Conservation (phyloP, 1,139 yeast genomes). For the Pichia sp. region DNA sequence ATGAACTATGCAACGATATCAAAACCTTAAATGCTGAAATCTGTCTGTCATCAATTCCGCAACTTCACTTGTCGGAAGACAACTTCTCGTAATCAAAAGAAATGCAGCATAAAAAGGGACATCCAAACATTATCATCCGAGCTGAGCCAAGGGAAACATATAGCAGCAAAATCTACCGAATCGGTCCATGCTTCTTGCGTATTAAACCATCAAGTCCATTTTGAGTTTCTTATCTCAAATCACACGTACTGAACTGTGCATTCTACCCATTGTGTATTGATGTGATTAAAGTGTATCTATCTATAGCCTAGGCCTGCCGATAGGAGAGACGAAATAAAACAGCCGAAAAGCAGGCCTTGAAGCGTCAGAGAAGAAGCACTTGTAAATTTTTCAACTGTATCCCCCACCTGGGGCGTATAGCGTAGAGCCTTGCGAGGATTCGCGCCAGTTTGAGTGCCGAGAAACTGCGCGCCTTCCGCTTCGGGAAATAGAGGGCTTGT, state of each 20-base stretch:
- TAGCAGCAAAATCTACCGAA: constrained; percentile 13
- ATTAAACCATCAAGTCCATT: constrained; percentile 11
- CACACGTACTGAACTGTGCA: no score
- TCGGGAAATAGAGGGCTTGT: not conserved
- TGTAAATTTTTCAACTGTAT: no score
- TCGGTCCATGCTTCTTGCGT: constrained; percentile 26
- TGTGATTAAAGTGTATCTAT: constrained; percentile 7
- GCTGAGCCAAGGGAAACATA: constrained; percentile 2
- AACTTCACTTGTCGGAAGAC: constrained; percentile 4
- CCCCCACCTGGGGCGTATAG: no score
- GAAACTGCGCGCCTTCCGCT: no score
- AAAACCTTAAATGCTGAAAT: not conserved
- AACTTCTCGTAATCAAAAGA: not conserved
- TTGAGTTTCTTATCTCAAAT: no score
- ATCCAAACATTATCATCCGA: not conserved
- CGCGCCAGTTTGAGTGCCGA: no score
- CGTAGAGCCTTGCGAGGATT: no score
- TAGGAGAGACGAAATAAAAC: not conserved
- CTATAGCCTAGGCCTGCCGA: constrained; percentile 13
- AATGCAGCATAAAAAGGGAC: not conserved
- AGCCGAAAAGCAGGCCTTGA: no score
- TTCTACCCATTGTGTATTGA: constrained; percentile 46
- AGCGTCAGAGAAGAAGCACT: no score
- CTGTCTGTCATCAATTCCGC: not conserved
- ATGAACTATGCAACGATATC: not conserved